Base-by-base conservation (phyloP, 2,329 filamentous ascomycete genomes). In the Sclerotinia trifoliorum region DNA sequence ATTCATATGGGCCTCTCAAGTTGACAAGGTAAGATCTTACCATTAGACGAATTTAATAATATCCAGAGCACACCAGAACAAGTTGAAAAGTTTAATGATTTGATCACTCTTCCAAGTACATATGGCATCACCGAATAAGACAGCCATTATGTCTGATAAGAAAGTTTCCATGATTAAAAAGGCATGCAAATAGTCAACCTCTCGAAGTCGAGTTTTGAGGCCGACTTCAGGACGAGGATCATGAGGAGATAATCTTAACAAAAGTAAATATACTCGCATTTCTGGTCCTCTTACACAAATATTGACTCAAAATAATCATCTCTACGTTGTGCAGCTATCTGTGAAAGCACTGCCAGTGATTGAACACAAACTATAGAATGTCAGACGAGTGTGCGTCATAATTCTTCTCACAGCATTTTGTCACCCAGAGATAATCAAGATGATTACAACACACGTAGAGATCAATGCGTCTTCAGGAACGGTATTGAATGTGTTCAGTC, bases 231-330 rank as follows among this genome's bases (percentile, higher is more conserved):
- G 29, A 24, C n/a, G 44, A n/a, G 32, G 49, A 29, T n/a, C 10
- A 21, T 35, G 49, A 32, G 49, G 39, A 32, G 49, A 35, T 24
- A 35, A 35, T 35, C 32, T 35, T 35, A 57, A n/a, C 13, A n/a
- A 29, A 26, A 66, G 57, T 32, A 49, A 32, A 35, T 58, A 57
- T 29, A 29, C 21, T 29, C 19, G 39, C 13, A 52, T 51, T 11
- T 10, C 19, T 32, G n/a, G 7, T 24, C 29, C 55, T 24, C 32
- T 2, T 21, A 39, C 39, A 17, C 55, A 57, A 21, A 57, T n/a
- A 54, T 74, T 73, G 39, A 71, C 65, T 55, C 72, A 78, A 2
- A 82, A 75, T 4, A 80, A 73, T 71, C 80, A 80, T 2, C 77
- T 71, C 57, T 81, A 73, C 2, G 78, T 67, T 13, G 54, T 78